Evolutionary conservation across 768 basidiomycete species (phyloP).

Genomic region (Rhizopogon roseolus): DNA sequence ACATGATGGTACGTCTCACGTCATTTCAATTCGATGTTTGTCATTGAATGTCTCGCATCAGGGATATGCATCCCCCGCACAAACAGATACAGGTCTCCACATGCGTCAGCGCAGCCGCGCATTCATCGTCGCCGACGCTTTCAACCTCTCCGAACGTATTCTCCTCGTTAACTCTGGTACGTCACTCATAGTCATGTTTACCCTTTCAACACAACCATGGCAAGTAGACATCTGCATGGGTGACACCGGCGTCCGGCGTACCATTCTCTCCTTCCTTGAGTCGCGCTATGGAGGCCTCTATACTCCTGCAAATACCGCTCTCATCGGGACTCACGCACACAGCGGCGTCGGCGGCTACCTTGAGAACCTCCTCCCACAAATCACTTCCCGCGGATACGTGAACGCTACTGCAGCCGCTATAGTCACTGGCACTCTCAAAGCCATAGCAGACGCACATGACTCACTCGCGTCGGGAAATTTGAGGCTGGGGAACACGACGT

Average conservation of each 20-base stretch:
- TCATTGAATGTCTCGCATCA: slow-evolving; percentile 15
- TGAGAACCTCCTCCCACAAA: slow-evolving; percentile 72
- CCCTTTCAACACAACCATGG: neutral
- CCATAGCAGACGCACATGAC: slow-evolving; percentile 63
- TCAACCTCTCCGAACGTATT: slow-evolving; percentile 51
- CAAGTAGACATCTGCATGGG: slow-evolving; percentile 70
- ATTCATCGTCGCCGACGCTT: slow-evolving; percentile 65
- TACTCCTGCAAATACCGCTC: slow-evolving; percentile 65
- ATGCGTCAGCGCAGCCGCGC: slow-evolving; percentile 77
- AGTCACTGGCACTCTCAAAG: slow-evolving; percentile 60
- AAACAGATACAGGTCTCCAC: slow-evolving; percentile 72
- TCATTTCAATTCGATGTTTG: neutral
- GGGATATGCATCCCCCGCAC: slow-evolving; percentile 64
- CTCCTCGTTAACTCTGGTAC: slow-evolving; percentile 75
- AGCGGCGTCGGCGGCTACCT: slow-evolving; percentile 76
- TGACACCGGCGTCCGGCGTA: slow-evolving; percentile 68
- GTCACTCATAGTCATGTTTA: neutral
- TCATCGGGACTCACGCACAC: slow-evolving; percentile 73
- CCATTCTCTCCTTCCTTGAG: slow-evolving; percentile 56
- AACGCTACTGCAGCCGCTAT: slow-evolving; percentile 69
- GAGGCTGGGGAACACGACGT: slow-evolving; percentile 62
- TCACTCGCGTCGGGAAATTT: slow-evolving; percentile 57
- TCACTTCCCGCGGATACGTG: slow-evolving; percentile 73
- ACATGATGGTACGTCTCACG: slow-evolving; percentile 59
- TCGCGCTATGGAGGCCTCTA: slow-evolving; percentile 59